Evolutionary conservation across 805 yeast genomes (phyloP).

Genomic region (Pichia cabralensis): DNA sequence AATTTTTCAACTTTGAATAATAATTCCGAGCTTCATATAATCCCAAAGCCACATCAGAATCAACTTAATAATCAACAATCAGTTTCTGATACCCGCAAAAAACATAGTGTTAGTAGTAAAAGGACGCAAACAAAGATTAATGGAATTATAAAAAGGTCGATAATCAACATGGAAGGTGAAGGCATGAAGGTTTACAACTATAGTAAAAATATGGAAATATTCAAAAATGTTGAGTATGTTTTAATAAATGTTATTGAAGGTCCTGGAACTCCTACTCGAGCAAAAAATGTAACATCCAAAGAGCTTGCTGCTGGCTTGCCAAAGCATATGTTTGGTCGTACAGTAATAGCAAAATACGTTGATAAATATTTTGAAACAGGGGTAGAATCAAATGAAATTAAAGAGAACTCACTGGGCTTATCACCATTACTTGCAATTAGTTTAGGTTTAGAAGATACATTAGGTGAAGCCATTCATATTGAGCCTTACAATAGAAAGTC

Average conservation of each 20-base stretch:
- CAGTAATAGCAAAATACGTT: conserved; percentile 8
- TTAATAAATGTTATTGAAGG: conserved; percentile 44
- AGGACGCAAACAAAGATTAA: conserved; percentile 10
- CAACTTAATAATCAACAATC: conserved; percentile 14
- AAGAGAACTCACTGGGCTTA: conserved; percentile 1
- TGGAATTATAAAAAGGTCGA: conserved; percentile 3
- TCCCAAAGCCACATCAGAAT: conserved; percentile 45
- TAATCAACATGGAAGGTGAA: not conserved
- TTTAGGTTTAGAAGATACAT: conserved; percentile 36
- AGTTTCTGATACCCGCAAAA: conserved; percentile 14
- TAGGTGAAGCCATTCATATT: conserved; percentile 47
- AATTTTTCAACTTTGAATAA: conserved; percentile 33
- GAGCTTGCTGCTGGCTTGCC: conserved; percentile 11
- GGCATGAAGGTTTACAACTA: conserved; percentile 4
- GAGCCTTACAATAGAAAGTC: conserved; percentile 22
- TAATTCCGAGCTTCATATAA: conserved; percentile 37
- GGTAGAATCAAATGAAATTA: not conserved
- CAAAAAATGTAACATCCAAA: conserved; percentile 8
- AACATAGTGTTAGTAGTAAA: conserved; percentile 23
- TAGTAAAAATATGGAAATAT: conserved; percentile 14
- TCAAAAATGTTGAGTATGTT: conserved; percentile 34
- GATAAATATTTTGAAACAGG: conserved; percentile 4
- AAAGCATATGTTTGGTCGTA: conserved; percentile 5
- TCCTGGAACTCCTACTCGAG: conserved; percentile 30
- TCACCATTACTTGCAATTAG: conserved; percentile 36